phyloP scores from a whole-genome alignment of 768 basidiomycete genomes.

The Hericium alpestre region DNA sequence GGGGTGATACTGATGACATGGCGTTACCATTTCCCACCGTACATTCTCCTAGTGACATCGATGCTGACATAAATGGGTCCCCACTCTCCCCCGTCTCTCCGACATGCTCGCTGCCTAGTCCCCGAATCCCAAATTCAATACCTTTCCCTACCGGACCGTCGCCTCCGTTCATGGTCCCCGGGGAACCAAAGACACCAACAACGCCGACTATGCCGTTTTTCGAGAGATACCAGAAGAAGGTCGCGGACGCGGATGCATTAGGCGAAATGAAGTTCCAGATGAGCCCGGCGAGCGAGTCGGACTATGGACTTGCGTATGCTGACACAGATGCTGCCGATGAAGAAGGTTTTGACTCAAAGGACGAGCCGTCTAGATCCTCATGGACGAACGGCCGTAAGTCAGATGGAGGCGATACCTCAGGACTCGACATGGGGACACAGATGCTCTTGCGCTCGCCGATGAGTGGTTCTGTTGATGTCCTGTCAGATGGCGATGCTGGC shows the following conservation, averaged over 20 bases:
- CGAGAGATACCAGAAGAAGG: slow-evolving; percentile 34
- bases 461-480: background rate
- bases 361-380: no score
- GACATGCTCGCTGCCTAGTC: background rate
- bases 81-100: slow-evolving; percentile 6
- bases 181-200: slow-evolving; percentile 14
- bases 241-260: background rate
- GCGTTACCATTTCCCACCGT: background rate
- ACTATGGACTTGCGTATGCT: background rate
- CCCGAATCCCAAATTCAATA: slow-evolving; percentile 9
- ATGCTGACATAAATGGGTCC: background rate
- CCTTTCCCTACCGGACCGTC: slow-evolving; percentile 17
- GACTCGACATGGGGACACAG: slow-evolving; percentile 40
- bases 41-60: background rate
- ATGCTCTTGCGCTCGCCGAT: slow-evolving; percentile 25
- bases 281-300: background rate
- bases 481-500: slow-evolving; percentile 22
- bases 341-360: slow-evolving; percentile 4
- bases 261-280: background rate
- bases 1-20: no score
- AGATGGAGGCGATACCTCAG: background rate
- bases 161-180: slow-evolving; percentile 13
- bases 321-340: slow-evolving; percentile 13
- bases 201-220: slow-evolving; percentile 37
- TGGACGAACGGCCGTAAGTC: no score